These are phyloP conservation scores for Eucalyptus caleyi DNA, from an alignment of 345 rosid genomes.

Conservation along the genomic window DNA sequence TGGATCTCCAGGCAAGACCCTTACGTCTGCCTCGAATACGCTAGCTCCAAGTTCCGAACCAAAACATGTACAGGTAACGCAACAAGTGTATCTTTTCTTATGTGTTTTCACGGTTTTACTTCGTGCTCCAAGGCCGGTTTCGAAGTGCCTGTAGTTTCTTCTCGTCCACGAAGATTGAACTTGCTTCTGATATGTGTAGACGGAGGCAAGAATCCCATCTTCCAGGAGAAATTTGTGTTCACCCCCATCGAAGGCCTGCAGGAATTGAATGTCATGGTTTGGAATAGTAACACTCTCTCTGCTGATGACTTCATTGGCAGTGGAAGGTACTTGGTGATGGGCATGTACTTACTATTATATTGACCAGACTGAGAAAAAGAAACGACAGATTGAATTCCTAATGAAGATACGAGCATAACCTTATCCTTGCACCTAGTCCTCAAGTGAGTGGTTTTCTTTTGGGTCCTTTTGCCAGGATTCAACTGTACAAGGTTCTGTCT, in stretches of 20 bases:
- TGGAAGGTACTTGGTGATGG: slow-evolving; percentile 38
- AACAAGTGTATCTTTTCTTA: neutral
- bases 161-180: neutral
- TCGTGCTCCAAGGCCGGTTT: neutral
- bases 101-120: neutral
- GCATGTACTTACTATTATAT: neutral
- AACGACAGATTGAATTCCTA: neutral
- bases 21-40: neutral
- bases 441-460: neutral
- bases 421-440: neutral
- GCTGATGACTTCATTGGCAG: slow-evolving; percentile 70
- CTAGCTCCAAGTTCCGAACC: slow-evolving; percentile 4
- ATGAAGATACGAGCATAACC: neutral
- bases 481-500: slow-evolving; percentile 59
- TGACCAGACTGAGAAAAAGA: neutral
- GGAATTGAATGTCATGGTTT: slow-evolving; percentile 43
- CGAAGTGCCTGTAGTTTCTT: neutral
- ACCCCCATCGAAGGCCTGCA: slow-evolving; percentile 68
- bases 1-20: slow-evolving; percentile 12
- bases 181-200: slow-evolving; percentile 17
- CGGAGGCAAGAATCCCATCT: slow-evolving; percentile 74
- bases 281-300: slow-evolving; percentile 69
- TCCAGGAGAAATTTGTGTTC: slow-evolving; percentile 81
- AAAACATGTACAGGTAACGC: slow-evolving; percentile 1
- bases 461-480: slow-evolving; percentile 31